Evolutionary conservation across 306 rosid species (phyloP), one percentile per base, ranked within the genome.

Genomic region (Castanea sativa): DNA sequence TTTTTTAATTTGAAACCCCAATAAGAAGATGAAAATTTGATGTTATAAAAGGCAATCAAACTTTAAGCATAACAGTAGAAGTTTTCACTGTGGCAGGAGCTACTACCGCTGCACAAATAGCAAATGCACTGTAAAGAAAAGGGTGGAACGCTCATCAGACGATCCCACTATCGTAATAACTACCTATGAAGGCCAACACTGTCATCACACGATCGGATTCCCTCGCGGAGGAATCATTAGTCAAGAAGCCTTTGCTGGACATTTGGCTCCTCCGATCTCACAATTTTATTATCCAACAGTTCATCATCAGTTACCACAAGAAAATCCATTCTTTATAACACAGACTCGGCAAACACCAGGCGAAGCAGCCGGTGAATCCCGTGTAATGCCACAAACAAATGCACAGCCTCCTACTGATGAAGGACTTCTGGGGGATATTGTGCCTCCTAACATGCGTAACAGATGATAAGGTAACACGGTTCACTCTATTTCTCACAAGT

Each of bases 51-150:
- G 12, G 18, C 32, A 59, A 59, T 59, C 27, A 10, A 23, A 68
- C 38, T n/a, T 19, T 18, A 18, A 68, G 25, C 25, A 29, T 63
- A 18, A 68, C 67, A 64, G 45, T 30, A 32, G 72, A 68, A 33
- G 5, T 9, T 68, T 67, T 35, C 52, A 21, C 11, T 35, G 25
- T 68, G 72, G 41, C 93, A 94, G 99, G 88, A 93, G 99, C 88
- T 96, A 96, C 86, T 96, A 96, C 71, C 92, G 99, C 27, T 96
- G 99, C 89, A 96, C 99, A 74, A 96, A 96, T 82, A 90, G 93
- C 87, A 96, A 93, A 87, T 96, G 99, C 92, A 91, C 89, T 0
- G 99, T 96, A 79, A 96, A 96, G 90, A 96, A 96, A 85, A 87
- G 99, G 70, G 99, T 96, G 16, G 99, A 96, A 56, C 94, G 99